Evolutionary conservation across 768 basidiomycete genomes (phyloP), one percentile per base, ranked within the genome.

Genomic region (Solioccasus polychromus): DNA sequence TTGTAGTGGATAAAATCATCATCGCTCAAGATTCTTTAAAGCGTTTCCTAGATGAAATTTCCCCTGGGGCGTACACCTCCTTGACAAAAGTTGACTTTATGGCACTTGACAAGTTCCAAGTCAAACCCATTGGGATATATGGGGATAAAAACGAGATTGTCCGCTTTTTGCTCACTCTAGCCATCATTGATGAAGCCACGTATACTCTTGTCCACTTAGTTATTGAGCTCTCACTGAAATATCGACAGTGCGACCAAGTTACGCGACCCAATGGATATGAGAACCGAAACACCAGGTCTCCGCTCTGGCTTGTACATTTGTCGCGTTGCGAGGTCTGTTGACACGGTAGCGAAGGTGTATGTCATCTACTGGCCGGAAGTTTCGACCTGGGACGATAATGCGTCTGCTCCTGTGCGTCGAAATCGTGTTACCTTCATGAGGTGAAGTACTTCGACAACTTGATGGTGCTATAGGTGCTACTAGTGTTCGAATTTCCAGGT

Each of bases 321-420:
- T 23, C 63, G 62, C 17, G 18, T 51, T 46, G n/a, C 26, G 19
- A n/a, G 37, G n/a, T 20, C 35, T 38, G 50, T 50, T 2, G 22
- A 26, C 0, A 48, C 37, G 6, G 23, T 9, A 0, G 54, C 66
- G 23, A 53, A 57, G n/a, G 44, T 75, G 5, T 79, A 75, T 47
- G 70, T 78, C 8, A 55, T 82, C 5, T 84, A 78, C 48, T 83
- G 82, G 82, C 82, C 82, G 0, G 78, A 84, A 50, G 72, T 77
- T 12, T 67, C 63, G 1, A 81, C 80, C 0, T 83, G 81, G 82
- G 56, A 75, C 30, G 79, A 82, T 48, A 59, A 68, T 28, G 73
- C 79, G 0, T 50, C 68, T 15, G 68, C 74, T 0, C 66, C 77
- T 7, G 71, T 79, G 8, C 57, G 67, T 12, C 68, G 74, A 2